A percentile compares a stretch with the other conserved stretches of the same genome.
Conservation (phyloP, 179 eudicot genomes). For the Heliamphora pulchella region DNA sequence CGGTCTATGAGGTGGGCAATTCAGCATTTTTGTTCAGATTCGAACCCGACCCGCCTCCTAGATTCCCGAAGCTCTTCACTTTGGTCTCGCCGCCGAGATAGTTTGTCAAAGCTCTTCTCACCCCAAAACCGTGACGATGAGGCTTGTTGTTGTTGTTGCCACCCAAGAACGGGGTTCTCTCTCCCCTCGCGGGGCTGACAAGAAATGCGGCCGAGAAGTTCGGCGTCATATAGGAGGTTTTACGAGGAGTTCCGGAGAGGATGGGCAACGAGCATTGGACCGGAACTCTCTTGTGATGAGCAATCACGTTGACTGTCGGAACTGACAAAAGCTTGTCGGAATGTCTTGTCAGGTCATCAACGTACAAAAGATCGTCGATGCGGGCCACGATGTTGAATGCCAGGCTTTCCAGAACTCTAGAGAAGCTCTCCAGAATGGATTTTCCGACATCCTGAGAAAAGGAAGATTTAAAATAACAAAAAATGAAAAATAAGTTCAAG, state of each 20-base stretch:
- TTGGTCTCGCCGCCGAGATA: slow-evolving; percentile 34
- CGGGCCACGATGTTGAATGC: slow-evolving; percentile 71
- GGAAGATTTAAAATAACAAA: too few species aligned
- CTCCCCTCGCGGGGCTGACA: slow-evolving; percentile 25
- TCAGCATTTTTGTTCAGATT: too few species aligned
- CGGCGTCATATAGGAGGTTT: slow-evolving; percentile 47
- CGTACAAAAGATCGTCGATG: slow-evolving; percentile 57
- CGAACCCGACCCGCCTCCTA: too few species aligned
- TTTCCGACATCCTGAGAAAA: slow-evolving; percentile 59
- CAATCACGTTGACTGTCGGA: slow-evolving; percentile 38
- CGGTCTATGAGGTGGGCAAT: too few species aligned
- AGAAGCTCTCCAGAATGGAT: slow-evolving; percentile 68
- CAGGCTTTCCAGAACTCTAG: slow-evolving; percentile 68
- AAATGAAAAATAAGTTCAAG: too few species aligned
- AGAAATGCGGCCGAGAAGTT: slow-evolving; percentile 33
- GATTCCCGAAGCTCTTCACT: slow-evolving; percentile 17
- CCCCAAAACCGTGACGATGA: slow-evolving; percentile 34
- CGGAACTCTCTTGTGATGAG: slow-evolving; percentile 33
- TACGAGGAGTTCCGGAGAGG: slow-evolving; percentile 35
- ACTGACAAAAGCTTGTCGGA: slow-evolving; percentile 40
- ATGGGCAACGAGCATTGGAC: slow-evolving; percentile 25
- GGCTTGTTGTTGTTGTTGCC: slow-evolving; percentile 22
- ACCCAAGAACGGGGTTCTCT: slow-evolving; percentile 20
- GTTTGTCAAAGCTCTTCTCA: slow-evolving; percentile 46
- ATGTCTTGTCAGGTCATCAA: slow-evolving; percentile 56